Percentiles rank a stretch among this genome's conserved stretches.
Evolutionary conservation across 768 basidiomycete species (phyloP).

Genomic region (Russula earlei): DNA sequence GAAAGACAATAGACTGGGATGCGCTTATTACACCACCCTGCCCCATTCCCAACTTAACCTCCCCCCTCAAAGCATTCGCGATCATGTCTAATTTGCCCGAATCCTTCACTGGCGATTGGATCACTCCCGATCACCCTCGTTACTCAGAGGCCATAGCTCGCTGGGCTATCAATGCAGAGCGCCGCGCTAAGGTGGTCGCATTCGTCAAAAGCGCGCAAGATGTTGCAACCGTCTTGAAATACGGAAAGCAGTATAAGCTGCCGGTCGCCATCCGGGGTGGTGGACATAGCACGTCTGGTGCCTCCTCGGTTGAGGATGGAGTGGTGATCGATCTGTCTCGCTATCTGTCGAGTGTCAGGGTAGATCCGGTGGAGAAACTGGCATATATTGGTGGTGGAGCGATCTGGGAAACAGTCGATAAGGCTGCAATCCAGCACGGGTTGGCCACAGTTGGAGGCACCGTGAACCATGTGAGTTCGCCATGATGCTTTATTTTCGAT

Average conservation of each 20-base stretch:
- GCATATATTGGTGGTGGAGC: constrained; percentile 41
- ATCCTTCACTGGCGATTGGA: constrained; percentile 37
- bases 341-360: constrained; percentile 30
- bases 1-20: neutral
- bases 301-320: constrained; percentile 38
- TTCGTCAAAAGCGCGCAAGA: constrained; percentile 36
- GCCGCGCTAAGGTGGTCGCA: constrained; percentile 34
- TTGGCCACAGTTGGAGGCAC: constrained; percentile 40
- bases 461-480: constrained; percentile 36
- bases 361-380: constrained; percentile 31
- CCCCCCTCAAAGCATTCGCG: neutral
- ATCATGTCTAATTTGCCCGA: constrained; percentile 1
- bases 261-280: constrained; percentile 38
- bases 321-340: constrained; percentile 43
- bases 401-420: constrained; percentile 40
- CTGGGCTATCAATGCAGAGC: constrained; percentile 36
- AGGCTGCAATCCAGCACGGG: constrained; percentile 34
- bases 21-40: neutral
- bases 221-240: constrained; percentile 30
- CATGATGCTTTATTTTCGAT: neutral
- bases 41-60: neutral
- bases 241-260: constrained; percentile 29
- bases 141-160: constrained; percentile 35
- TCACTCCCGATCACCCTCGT: constrained; percentile 29
- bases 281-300: constrained; percentile 37